Evolutionary conservation across 148 eudicot species (phyloP).

Genomic region (Bassia scoparia): DNA sequence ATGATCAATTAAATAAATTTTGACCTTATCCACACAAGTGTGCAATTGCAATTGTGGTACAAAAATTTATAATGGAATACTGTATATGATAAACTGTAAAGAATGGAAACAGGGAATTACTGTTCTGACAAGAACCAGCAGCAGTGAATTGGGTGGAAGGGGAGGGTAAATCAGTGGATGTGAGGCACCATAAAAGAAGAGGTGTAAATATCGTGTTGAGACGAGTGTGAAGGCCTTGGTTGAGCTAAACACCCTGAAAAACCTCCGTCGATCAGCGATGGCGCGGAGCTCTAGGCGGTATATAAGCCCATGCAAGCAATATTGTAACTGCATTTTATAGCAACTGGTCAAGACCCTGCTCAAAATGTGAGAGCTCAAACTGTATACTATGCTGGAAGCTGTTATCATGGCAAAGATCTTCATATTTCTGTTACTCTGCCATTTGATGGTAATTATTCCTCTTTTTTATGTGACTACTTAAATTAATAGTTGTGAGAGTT

Average conservation of each 20-base stretch:
- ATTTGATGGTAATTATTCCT: conserved; percentile 45
- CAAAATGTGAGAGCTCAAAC: conserved; percentile 58
- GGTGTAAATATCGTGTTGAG: conserved; percentile 47
- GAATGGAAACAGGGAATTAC: conserved; percentile 42
- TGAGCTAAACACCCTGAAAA: conserved; percentile 66
- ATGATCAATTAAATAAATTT: too few species aligned
- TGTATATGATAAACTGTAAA: neutral
- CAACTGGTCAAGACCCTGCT: conserved; percentile 69
- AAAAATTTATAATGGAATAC: too few species aligned
- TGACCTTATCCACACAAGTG: too few species aligned
- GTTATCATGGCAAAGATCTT: conserved; percentile 48
- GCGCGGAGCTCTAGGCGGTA: conserved; percentile 62
- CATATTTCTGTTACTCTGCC: conserved; percentile 67
- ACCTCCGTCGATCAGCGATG: conserved; percentile 54
- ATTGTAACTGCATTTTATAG: conserved; percentile 55
- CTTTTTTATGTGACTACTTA: too few species aligned
- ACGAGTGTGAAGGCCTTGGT: conserved; percentile 41
- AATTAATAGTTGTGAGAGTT: too few species aligned
- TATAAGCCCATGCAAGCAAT: conserved; percentile 65
- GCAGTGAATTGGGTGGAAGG: conserved; percentile 71
- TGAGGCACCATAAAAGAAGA: conserved; percentile 53
- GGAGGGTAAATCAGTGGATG: conserved; percentile 61
- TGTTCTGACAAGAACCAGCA: conserved; percentile 64
- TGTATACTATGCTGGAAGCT: conserved; percentile 68
- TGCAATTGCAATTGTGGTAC: too few species aligned